Base-by-base conservation (phyloP, 139 green algal genomes). In the Volvox africanus region DNA sequence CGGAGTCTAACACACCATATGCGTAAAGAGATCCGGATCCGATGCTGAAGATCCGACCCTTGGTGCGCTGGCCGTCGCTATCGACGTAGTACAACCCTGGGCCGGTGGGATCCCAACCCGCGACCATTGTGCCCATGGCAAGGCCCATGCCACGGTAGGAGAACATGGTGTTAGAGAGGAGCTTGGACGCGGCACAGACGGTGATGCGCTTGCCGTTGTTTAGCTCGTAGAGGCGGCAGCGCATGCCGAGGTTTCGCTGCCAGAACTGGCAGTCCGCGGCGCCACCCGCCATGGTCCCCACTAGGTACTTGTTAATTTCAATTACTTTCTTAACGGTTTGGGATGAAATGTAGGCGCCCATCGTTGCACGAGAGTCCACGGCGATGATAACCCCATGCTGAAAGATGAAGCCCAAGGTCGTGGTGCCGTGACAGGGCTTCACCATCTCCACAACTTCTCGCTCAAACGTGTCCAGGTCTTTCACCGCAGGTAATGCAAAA, bases 321-420 rank as follows among this genome's bases (percentile, higher is more conserved):
- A 99, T 99, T 2, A 99, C 98, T 92, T 99, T 99, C 94, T 99
- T 99, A 61, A 99, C 97, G 1, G 97, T 99, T 88, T 99, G 98
- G 0, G 97, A 99, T 6, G 97, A 99, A 71, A 99, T 99, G 93
- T 99, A 99, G 32, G 97, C 97, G n/a, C 98, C 98, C 95, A 98
- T 97, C 35, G 96, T 99, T 36, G 98, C 98, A 21, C 98, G 95
- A 0, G 98, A 99, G 92, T 99, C 98, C 1, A 99, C 98, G 28
- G 98, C 98, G 55, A 99, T 97, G 92, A 99, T 98, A 26, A 99
- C 96, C 13, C 98, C 98, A 33, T 96, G 90, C 88, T 99, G 82
- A 91, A 99, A 99, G 87, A 99, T 98, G 94, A 99, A 99, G 28
- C 97, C 98, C 1, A 99, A 95, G 1, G 98, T 99, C 28, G 98